Base-by-base conservation (phyloP, 1,284 basidiomycete genomes). In the Cryptococcus sp. region DNA sequence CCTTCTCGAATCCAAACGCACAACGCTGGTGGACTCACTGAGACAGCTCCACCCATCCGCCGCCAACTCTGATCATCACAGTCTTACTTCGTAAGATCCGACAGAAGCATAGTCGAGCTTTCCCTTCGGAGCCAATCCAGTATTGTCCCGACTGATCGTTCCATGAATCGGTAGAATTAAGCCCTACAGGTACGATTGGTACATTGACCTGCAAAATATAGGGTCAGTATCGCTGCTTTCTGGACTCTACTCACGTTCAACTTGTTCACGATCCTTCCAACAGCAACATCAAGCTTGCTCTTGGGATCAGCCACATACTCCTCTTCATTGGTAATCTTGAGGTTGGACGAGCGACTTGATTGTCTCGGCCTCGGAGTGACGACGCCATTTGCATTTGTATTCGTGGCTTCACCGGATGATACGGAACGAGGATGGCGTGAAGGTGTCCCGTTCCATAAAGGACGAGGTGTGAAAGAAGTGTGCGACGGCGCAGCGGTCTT, bases 61-160 rank as follows among this genome's bases (percentile, higher is more conserved):
- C 93, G 29, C 93, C 92, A 17, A 94, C 90, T 59, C 92, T 85
- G 43, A 96, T 91, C 93, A 96, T 95, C 61, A 95, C 93, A 0
- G 89, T 93, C 65, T 91, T 88, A 3, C 89, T 92, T n/a, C 91
- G 85, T 38, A 95, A 78, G 55, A 95, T 94, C 20, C 93, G 85
- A 75, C 92, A 94, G 74, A 93, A 95, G 75, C 90, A 77, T 19
- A 94, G 80, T 72, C 87, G 92, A 1, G 92, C 77, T 4, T 70
- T 85, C 51, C 92, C 89, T 62, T 89, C 85, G 63, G 89, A 87
- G 11, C 93, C 93, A 67, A 96, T 95, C 91, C 91, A 94, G 73
- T 96, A 96, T 71, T 91, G 92, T 17, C 93, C 93, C 59, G 89
- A 91, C 76, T 91, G 87, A 72, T 93, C 91, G 72, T 87, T 87